Percentiles rank a stretch among this genome's conserved stretches.
These are phyloP conservation scores for Tripterygium wilfordii DNA, from an alignment of 177 flowering plant species.

Conservation along the genomic window DNA sequence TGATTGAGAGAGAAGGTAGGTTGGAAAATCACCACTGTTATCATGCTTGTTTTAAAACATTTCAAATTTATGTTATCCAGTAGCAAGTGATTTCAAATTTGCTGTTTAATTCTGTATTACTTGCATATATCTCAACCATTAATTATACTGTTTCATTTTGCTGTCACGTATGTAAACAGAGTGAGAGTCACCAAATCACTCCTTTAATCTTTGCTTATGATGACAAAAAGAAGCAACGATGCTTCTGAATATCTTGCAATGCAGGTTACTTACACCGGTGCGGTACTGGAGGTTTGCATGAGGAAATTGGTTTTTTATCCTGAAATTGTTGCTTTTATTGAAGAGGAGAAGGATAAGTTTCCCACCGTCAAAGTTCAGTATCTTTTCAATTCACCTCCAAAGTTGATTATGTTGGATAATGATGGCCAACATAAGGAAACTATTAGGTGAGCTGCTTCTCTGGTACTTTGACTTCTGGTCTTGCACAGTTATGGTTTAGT, in stretches of 20 bases:
- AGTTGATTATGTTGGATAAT: conserved; percentile 76
- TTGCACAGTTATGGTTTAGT: neutral
- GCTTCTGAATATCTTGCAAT: conserved; percentile 5
- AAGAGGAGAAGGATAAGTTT: conserved; percentile 83
- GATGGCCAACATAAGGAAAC: conserved; percentile 69
- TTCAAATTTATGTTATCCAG: no score
- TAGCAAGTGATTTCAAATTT: no score
- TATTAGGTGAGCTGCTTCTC: conserved; percentile 47
- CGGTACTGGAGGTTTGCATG: conserved; percentile 82
- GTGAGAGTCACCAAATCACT: no score
- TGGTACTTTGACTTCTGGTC: neutral
- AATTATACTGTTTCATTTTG: no score
- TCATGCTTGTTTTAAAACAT: no score
- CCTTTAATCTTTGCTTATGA: no score
- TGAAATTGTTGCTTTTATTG: conserved; percentile 80
- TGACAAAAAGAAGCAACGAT: no score
- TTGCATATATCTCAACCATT: no score
- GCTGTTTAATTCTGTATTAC: no score
- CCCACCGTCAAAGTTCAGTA: conserved; percentile 71
- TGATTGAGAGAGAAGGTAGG: no score
- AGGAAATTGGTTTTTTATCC: conserved; percentile 96
- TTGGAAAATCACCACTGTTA: no score
- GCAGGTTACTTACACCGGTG: conserved; percentile 77
- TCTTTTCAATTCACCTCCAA: conserved; percentile 81
- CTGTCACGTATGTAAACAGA: no score